Percentiles rank a stretch among this genome's conserved stretches.
Evolutionary conservation across 2,329 filamentous ascomycete genomes (phyloP).

Genomic region (Acephala macrosclerotiorum): DNA sequence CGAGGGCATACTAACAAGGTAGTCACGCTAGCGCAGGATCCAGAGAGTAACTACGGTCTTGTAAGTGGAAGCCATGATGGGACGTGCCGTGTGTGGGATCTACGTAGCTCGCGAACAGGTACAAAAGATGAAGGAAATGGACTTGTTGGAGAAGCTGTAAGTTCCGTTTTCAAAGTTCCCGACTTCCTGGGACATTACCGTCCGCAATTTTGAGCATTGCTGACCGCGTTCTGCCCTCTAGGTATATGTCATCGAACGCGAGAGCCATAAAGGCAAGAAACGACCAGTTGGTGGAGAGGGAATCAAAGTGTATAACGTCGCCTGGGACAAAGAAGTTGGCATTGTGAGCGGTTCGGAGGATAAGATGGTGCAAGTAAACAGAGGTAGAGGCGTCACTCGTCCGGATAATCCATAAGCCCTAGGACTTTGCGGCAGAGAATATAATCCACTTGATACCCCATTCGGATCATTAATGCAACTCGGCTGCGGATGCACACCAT

Average conservation of each 20-base stretch:
- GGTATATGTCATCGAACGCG: conserved; percentile 73
- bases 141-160: conserved; percentile 72
- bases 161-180: no score
- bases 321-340: conserved; percentile 85
- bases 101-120: conserved; percentile 71
- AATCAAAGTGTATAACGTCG: conserved; percentile 87
- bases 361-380: conserved; percentile 90
- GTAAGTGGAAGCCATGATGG: conserved; percentile 92
- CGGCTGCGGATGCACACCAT: not conserved
- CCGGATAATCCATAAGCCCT: conserved; percentile 12
- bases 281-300: conserved; percentile 78
- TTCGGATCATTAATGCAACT: not conserved
- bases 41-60: conserved; percentile 77
- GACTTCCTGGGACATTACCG: no score
- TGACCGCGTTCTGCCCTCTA: no score
- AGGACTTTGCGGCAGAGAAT: conserved; percentile 4
- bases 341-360: conserved; percentile 94
- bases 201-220: no score
- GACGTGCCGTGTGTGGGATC: conserved; percentile 92
- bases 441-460: conserved; percentile 4
- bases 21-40: conserved; percentile 56
- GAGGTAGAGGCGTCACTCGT: conserved; percentile 43
- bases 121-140: conserved; percentile 65
- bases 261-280: conserved; percentile 70
- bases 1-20: conserved; percentile 85